Evolutionary conservation across 306 rosid genomes (phyloP), one percentile per base, ranked within the genome.

Genomic region (Notholithocarpus densiflorus): DNA sequence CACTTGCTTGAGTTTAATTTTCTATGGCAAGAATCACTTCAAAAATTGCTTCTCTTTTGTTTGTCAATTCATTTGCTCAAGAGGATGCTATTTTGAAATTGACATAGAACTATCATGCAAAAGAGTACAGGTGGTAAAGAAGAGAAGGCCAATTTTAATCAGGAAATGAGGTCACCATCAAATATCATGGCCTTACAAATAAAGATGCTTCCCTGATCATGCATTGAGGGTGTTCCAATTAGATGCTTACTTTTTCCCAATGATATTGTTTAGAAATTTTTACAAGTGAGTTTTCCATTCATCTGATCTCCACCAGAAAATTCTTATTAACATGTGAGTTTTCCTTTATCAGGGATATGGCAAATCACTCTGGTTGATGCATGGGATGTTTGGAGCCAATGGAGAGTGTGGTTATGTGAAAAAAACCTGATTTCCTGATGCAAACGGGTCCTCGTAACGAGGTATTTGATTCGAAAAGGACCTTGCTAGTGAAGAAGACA

Each of bases 341-440:
- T 69, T 73, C 37, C 52, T 65, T 65, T 74, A 54, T 68, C 88
- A 94, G 97, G 95, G 97, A 70, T 85, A 84, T 78, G 97, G 93
- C 45, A 94, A 82, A 87, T 84, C 89, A 55, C 89, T 92, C 4
- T 82, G 97, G 97, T 72, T 45, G 84, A 91, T 92, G 97, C 92
- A 89, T 64, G 98, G 97, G 77, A 92, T 94, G 98, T 94, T 92
- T 80, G 88, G 90, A 86, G 88, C 90, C 64, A 94, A 94, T 80
- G 98, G 98, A 68, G 94, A 88, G 66, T 89, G 97, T 82, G 98
- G 97, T 76, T 92, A 92, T 80, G 85, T 94, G 82, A 92, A 88
- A 75, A 92, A 89, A 51, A 40, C 97, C 97, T 12, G 86, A 74
- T 4, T 87, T 87, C 80, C 90, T 94, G 45, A 23, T 94, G 84